Evolutionary conservation across 2,329 filamentous ascomycete genomes (phyloP).

Genomic region (Colletotrichum somersetense): DNA sequence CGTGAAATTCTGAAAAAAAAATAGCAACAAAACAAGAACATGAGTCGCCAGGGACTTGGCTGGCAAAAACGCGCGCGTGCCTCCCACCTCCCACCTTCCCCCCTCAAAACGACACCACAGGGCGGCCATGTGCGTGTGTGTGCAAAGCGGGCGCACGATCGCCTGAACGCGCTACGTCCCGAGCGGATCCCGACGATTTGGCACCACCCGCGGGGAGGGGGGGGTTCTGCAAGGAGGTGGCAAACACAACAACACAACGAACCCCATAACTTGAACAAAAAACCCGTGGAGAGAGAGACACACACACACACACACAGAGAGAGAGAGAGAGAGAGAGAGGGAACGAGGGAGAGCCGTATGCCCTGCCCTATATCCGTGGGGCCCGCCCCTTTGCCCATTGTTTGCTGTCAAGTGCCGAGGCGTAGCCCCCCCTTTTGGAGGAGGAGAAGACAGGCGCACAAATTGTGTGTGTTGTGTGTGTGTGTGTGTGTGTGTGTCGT

Average conservation of each 20-base stretch:
- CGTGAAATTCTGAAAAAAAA: background rate
- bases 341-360: too few relatives aligned
- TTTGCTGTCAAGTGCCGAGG: conserved; percentile 19
- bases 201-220: conserved; percentile 4
- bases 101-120: conserved; percentile 10
- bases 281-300: too few relatives aligned
- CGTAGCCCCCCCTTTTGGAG: background rate
- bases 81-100: too few relatives aligned
- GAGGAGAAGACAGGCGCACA: background rate
- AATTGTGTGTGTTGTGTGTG: background rate
- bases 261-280: background rate
- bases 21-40: background rate
- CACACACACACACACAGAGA: background rate
- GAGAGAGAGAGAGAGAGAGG: background rate
- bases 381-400: background rate
- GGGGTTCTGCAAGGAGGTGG: conserved; percentile 35
- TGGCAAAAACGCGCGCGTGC: too few relatives aligned
- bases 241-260: background rate
- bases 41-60: background rate
- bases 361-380: background rate
- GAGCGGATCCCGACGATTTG: conserved; percentile 37
- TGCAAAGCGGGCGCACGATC: conserved; percentile 30
- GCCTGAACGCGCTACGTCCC: conserved; percentile 30
- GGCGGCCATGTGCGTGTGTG: background rate
- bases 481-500: background rate